These are phyloP conservation scores for Heliosperma pusillum DNA, from an alignment of 148 eudicot species.

Conservation along the genomic window DNA sequence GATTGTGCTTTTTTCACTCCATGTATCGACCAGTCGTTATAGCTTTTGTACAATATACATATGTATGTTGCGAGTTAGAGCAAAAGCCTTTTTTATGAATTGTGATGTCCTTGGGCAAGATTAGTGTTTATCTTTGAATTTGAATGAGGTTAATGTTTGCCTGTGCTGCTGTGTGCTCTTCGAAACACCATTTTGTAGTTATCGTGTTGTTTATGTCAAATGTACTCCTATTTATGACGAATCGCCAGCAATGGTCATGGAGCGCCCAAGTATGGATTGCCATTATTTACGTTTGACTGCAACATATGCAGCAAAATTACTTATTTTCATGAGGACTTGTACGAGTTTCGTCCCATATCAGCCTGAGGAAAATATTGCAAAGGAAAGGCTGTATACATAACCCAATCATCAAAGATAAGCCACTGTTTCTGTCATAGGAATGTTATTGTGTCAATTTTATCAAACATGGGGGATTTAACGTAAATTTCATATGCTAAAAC, in stretches of 20 bases:
- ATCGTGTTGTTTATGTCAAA: background rate
- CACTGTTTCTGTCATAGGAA: background rate
- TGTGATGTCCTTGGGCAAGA: background rate
- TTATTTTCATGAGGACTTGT: too few relatives aligned
- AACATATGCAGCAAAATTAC: too few relatives aligned
- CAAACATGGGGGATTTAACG: background rate
- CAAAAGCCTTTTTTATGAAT: background rate
- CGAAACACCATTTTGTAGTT: background rate
- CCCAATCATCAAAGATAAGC: too few relatives aligned
- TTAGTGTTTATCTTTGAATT: background rate
- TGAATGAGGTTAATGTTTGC: background rate
- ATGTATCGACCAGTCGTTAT: background rate
- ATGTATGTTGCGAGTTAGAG: background rate
- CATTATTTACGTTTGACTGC: too few relatives aligned
- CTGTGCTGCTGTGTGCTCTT: background rate
- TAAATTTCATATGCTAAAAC: background rate
- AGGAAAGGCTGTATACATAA: too few relatives aligned
- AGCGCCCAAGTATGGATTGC: too few relatives aligned
- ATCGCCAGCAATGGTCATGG: too few relatives aligned
- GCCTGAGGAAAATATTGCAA: too few relatives aligned
- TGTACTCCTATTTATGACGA: too few relatives aligned
- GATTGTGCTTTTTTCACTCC: background rate
- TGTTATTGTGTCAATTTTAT: background rate
- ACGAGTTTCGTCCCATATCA: too few relatives aligned
- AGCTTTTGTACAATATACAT: background rate